phyloP scores from a whole-genome alignment of 1,284 basidiomycete species.

The Ustilago esculenta region DNA sequence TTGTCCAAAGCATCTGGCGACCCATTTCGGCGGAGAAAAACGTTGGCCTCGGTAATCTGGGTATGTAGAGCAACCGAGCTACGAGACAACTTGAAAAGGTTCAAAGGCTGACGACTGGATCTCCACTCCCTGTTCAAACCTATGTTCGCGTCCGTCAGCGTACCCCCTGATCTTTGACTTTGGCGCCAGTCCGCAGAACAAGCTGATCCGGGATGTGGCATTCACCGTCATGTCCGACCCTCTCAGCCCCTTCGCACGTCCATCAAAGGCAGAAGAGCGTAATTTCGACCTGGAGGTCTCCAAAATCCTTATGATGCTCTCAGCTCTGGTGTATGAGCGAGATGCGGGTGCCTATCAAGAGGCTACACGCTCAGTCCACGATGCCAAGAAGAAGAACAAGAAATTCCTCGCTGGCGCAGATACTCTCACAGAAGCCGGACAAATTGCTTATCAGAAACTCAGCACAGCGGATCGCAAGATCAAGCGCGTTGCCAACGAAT shows the following conservation, averaged over 20 bases:
- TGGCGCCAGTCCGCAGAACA: slow-evolving; percentile 37
- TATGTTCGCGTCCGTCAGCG: slow-evolving; percentile 25
- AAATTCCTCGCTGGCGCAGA: slow-evolving; percentile 1
- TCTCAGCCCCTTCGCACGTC: slow-evolving; percentile 3
- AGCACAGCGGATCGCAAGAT: slow-evolving; percentile 33
- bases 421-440: slow-evolving; percentile 22
- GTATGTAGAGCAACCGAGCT: background rate
- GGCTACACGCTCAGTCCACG: slow-evolving; percentile 13
- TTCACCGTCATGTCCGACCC: slow-evolving; percentile 49
- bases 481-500: slow-evolving; percentile 31
- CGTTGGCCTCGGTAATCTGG: slow-evolving; percentile 35
- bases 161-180: slow-evolving; percentile 67
- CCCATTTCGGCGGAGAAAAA: slow-evolving; percentile 8
- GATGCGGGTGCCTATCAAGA: slow-evolving; percentile 18
- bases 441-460: slow-evolving; percentile 20
- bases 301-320: slow-evolving; percentile 41
- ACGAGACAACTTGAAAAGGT: background rate
- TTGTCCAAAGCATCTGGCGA: slow-evolving; percentile 25
- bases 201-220: slow-evolving; percentile 56
- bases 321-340: slow-evolving; percentile 47
- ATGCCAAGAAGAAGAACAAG: slow-evolving; percentile 18
- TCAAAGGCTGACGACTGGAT: background rate
- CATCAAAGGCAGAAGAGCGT: slow-evolving; percentile 36
- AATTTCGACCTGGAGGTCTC: slow-evolving; percentile 53
- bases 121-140: background rate